Evolutionary conservation across 306 rosid genomes (phyloP), one percentile per base, ranked within the genome.

Genomic region (Sechiopsis laciniata): DNA sequence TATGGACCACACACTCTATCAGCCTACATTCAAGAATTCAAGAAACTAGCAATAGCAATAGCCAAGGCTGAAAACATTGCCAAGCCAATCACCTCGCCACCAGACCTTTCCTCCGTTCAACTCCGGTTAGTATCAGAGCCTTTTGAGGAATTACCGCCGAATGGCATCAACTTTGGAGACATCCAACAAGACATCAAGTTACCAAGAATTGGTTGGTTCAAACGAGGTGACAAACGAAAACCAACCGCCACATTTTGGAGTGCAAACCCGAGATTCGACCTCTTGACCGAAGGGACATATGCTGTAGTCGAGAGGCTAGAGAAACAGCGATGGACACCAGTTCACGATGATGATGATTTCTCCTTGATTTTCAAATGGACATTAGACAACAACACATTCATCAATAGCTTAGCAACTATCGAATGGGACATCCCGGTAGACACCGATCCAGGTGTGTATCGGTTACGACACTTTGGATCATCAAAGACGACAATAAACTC

Each of bases 1-100:
- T 90, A 88, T 51, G 97, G 96, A 78, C 97, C 92, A 77, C 87
- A 92, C 71, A 90, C 96, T 20, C 77, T 90, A 72, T 90, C 96
- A 74, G 91, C 97, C 65, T 88, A 87, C 82, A 82, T 90, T 35
- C 95, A 92, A 83, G 95, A 92, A 74, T 92, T 90, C 60, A 82
- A 88, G 73, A 90, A 88, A 84, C 72, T 87, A 69, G 96, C 97
- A 19, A 72, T 15, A 56, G 87, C 88, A 77, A 87, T 92, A 87
- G 92, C 90, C 6, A 77, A 78, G 71, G 95, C 88, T 0, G 81
- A 85, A 48, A 64, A 59, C 16, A 42, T 79, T 55, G 59, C 50
- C 8, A 63, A 8, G 56, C 74, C 72, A 58, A 87, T 88, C 66
- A 80, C 87, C 24, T 78, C 82, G 0, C 96, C 97, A 0, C 95